Conservation (phyloP, 2,329 filamentous ascomycete genomes). For the Fusarium subglutinans region DNA sequence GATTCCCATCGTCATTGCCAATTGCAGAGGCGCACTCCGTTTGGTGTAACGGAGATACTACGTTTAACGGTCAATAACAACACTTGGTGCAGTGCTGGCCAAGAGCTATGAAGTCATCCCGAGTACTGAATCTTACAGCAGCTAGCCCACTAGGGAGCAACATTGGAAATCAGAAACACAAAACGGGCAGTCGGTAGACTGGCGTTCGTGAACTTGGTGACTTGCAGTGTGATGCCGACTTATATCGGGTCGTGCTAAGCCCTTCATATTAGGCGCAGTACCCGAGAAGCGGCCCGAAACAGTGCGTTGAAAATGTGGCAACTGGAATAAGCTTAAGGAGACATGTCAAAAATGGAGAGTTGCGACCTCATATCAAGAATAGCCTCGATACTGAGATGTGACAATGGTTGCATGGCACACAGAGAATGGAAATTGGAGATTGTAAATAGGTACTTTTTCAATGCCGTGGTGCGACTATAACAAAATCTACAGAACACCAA, state of each 20-base stretch:
- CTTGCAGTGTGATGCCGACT: neutral
- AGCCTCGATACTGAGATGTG: neutral
- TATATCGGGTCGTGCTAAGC: neutral
- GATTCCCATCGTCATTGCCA: constrained; percentile 12
- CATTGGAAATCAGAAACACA: neutral
- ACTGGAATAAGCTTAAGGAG: neutral
- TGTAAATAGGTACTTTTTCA: neutral
- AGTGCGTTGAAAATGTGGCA: neutral
- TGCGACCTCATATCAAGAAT: neutral
- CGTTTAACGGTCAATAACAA: constrained; percentile 12
- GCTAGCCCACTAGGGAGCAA: neutral
- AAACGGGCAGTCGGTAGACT: neutral
- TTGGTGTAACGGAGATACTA: constrained; percentile 20
- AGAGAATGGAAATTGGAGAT: neutral
- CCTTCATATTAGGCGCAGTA: neutral
- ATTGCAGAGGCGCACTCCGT: constrained; percentile 16
- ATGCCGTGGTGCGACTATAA: constrained; percentile 15
- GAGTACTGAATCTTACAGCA: neutral
- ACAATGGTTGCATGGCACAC: neutral
- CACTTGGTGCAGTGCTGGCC: neutral
- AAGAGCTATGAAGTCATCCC: constrained; percentile 2
- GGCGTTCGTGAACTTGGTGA: neutral
- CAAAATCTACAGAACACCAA: constrained; percentile 29
- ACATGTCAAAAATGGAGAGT: neutral
- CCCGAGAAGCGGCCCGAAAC: neutral